A percentile compares a stretch with the other conserved stretches of the same genome.
These are phyloP conservation scores for Phytophthora pseudosyringae DNA, from an alignment of 352 stramenopile species.

Conservation along the genomic window DNA sequence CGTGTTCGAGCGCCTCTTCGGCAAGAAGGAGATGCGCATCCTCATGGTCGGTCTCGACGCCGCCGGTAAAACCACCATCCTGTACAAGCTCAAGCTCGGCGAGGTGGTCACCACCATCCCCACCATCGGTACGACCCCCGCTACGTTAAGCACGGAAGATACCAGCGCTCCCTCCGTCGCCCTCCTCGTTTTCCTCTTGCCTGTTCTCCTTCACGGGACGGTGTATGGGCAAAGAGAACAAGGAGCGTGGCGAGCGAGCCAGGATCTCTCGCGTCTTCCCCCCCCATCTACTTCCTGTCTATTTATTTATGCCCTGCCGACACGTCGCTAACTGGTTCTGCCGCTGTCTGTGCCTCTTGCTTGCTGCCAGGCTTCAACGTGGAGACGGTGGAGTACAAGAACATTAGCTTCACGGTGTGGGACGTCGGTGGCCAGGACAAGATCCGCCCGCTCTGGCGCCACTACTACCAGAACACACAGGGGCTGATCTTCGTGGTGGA, in stretches of 20 bases:
- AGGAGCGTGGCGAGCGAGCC: conserved; percentile 38
- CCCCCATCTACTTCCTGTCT: too few species aligned
- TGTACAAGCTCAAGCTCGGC: conserved; percentile 21
- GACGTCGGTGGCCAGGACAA: conserved; percentile 99
- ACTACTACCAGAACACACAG: conserved; percentile 99
- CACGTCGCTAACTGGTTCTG: too few species aligned
- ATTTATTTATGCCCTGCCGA: too few species aligned
- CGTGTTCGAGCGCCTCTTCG: conserved; percentile 98
- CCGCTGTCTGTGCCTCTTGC: too few species aligned
- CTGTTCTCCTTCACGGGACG: background rate
- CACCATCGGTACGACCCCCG: conserved; percentile 49
- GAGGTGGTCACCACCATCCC: conserved; percentile 20
- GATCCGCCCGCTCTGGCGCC: conserved; percentile 98
- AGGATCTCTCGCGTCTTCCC: conserved; percentile 8
- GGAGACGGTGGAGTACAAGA: conserved; percentile 99
- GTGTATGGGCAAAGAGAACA: background rate
- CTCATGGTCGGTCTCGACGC: conserved; percentile 99
- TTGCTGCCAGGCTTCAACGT: conserved; percentile 95
- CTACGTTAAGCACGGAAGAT: background rate
- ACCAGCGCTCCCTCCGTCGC: background rate
- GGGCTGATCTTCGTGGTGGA: conserved; percentile 99
- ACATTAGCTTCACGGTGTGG: conserved; percentile 99
- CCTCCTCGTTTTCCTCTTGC: background rate
- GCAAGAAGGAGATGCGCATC: conserved; percentile 99
- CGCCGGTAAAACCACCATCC: conserved; percentile 74